A percentile compares a stretch with the other conserved stretches of the same genome.
phyloP scores from a whole-genome alignment of 1,284 basidiomycete species.

The Testicularia cyperi region DNA sequence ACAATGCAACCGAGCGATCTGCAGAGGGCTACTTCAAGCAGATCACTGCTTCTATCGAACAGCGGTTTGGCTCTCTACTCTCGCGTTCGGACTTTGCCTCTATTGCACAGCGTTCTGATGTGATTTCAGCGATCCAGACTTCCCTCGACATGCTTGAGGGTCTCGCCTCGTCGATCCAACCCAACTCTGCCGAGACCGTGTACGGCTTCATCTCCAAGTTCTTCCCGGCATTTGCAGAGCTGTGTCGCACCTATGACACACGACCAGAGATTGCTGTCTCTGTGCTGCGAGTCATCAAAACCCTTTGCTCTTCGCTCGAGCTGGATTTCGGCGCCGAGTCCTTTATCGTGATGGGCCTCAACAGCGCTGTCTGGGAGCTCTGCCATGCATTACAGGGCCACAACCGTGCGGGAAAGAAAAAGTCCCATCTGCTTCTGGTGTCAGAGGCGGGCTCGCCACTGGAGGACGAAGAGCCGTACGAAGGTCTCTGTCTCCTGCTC shows the following conservation, averaged over 20 bases:
- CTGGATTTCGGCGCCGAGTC: slow-evolving; percentile 33
- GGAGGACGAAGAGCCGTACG: slow-evolving; percentile 47
- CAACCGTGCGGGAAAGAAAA: slow-evolving; percentile 9
- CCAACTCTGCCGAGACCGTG: slow-evolving; percentile 37
- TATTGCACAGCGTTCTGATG: slow-evolving; percentile 35
- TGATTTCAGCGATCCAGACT: slow-evolving; percentile 38
- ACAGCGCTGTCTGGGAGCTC: slow-evolving; percentile 21
- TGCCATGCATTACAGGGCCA: slow-evolving; percentile 25
- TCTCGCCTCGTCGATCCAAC: slow-evolving; percentile 34
- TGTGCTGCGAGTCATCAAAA: slow-evolving; percentile 27
- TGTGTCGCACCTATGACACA: slow-evolving; percentile 29
- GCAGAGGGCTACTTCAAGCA: slow-evolving; percentile 39
- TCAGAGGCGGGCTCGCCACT: slow-evolving; percentile 20
- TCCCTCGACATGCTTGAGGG: slow-evolving; percentile 51
- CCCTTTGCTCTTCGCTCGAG: slow-evolving; percentile 26
- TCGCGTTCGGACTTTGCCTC: slow-evolving; percentile 29
- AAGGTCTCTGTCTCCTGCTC: slow-evolving; percentile 33
- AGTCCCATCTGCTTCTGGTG: slow-evolving; percentile 19
- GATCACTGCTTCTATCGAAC: slow-evolving; percentile 44
- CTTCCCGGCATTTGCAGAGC: slow-evolving; percentile 33
- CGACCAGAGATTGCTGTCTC: slow-evolving; percentile 31
- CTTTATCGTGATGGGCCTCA: slow-evolving; percentile 27
- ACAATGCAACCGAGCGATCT: slow-evolving; percentile 14
- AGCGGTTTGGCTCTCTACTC: slow-evolving; percentile 31
- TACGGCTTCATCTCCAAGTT: slow-evolving; percentile 41